A percentile compares a stretch with the other conserved stretches of the same genome.
Conservation (phyloP, 345 rosid species). For the Salix dunnii region DNA sequence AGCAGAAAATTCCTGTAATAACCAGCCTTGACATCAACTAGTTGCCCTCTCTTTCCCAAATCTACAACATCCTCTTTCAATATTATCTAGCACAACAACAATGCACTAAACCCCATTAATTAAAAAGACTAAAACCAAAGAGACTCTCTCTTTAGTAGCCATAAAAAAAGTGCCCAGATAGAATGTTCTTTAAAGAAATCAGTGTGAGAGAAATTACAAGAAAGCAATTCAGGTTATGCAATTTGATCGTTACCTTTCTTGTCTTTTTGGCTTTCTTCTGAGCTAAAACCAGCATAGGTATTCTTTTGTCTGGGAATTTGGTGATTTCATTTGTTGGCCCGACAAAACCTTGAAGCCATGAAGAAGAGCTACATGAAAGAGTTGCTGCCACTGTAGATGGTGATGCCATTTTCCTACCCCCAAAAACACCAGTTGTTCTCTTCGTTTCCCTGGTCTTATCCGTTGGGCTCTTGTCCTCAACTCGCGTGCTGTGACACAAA, state of each 20-base stretch:
- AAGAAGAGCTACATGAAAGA: slow-evolving; percentile 64
- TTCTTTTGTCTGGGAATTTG: slow-evolving; percentile 36
- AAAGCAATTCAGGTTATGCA: slow-evolving; percentile 8
- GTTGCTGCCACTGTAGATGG: slow-evolving; percentile 42
- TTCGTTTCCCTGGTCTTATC: slow-evolving; percentile 19
- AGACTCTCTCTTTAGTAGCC: neutral
- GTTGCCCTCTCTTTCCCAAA: slow-evolving; percentile 76
- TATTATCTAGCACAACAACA: slow-evolving; percentile 46
- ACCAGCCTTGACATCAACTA: slow-evolving; percentile 84
- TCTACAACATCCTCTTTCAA: slow-evolving; percentile 76
- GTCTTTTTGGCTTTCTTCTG: slow-evolving; percentile 77
- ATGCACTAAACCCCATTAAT: slow-evolving; percentile 10
- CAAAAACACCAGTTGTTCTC: neutral
- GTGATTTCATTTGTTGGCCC: slow-evolving; percentile 36
- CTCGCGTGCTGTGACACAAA: neutral
- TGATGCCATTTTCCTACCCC: slow-evolving; percentile 35
- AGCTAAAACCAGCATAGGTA: slow-evolving; percentile 39
- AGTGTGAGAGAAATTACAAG: neutral
- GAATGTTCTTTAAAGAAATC: neutral
- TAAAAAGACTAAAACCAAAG: neutral
- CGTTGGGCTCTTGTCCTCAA: neutral
- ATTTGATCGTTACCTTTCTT: slow-evolving; percentile 49
- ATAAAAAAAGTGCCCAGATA: neutral
- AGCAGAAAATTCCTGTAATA: slow-evolving; percentile 77
- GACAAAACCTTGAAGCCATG: slow-evolving; percentile 40